Evolutionary conservation across 495 filamentous ascomycete species (phyloP).

Genomic region (Penicillium cataractarum): DNA sequence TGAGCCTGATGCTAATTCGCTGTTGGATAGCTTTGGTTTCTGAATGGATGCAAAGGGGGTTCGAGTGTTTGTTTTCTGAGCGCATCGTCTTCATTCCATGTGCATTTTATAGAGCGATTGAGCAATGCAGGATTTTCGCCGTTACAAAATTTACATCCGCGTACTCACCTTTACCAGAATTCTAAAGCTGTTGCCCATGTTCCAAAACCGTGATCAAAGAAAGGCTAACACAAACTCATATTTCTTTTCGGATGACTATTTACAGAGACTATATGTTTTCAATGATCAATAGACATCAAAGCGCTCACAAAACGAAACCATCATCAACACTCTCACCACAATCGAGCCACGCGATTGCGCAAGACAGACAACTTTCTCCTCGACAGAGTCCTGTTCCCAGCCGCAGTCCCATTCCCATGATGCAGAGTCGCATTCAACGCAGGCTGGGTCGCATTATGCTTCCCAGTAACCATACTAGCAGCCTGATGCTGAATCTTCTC

Average conservation of each 20-base stretch:
- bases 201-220: background rate
- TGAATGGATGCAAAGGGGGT: slow-evolving; percentile 20
- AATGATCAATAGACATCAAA: background rate
- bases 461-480: slow-evolving; percentile 21
- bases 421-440: slow-evolving; percentile 13
- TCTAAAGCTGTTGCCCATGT: too few relatives aligned
- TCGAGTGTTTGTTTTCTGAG: slow-evolving; percentile 1
- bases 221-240: background rate
- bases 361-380: slow-evolving; percentile 29
- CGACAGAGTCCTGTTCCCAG: slow-evolving; percentile 21
- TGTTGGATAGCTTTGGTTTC: slow-evolving; percentile 81
- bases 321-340: slow-evolving; percentile 9
- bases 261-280: background rate
- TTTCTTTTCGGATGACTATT: background rate
- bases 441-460: slow-evolving; percentile 21
- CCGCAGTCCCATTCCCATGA: slow-evolving; percentile 29
- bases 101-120: slow-evolving; percentile 17
- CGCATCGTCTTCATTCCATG: slow-evolving; percentile 6
- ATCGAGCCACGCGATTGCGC: slow-evolving; percentile 24
- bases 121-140: background rate
- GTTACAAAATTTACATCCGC: background rate
- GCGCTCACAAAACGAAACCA: background rate
- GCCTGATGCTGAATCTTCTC: slow-evolving; percentile 22
- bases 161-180: background rate
- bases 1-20: slow-evolving; percentile 84